Evolutionary conservation across 768 basidiomycete species (phyloP), one percentile per base, ranked within the genome.

Genomic region (Mycena crocata): DNA sequence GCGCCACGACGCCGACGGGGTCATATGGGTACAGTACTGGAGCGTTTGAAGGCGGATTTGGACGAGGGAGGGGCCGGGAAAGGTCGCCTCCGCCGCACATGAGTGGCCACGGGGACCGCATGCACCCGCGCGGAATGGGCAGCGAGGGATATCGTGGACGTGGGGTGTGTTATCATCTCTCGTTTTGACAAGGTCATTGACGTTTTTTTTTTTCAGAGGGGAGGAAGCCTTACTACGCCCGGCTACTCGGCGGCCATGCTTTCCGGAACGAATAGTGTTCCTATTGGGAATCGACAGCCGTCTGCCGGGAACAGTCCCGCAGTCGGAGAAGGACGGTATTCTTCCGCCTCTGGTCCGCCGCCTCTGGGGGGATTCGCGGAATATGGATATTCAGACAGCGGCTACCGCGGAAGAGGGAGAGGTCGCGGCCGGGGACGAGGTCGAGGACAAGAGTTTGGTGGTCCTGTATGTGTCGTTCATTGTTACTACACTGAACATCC

Each of bases 371-470:
- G 44, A 24, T 64, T 64, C 23, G 26, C 19, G 23, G 57, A 64
- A 28, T 48, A 62, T 13, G 62, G 54, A 7, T 58, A 62, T n/a
- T 28, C 62, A 19, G 67, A 69, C 5, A 61, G 13, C 39, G 62
- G 66, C 32, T 55, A 58, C 31, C 64, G 68, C 26, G 64, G 68
- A 3, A 52, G 68, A 58, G 64, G 55, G 31, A 51, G 68, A 49
- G 60, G 49, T 26, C 64, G 60, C 1, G 60, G 60, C 15, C 54
- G 68, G 5, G 68, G 68, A 28, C 46, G 63, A 34, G 68, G 58
- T 31, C 49, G 67, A 30, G 67, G 51, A 28, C 30, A 23, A 13
- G 64, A 57, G 32, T 49, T 63, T 40, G 55, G 54, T 13, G 21
- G 13, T 49, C 39, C 61, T 21, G 64, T 66, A 46, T 32, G 63